Evolutionary conservation across 495 filamentous ascomycete genomes (phyloP).

Genomic region (Penicillium flavigenum): DNA sequence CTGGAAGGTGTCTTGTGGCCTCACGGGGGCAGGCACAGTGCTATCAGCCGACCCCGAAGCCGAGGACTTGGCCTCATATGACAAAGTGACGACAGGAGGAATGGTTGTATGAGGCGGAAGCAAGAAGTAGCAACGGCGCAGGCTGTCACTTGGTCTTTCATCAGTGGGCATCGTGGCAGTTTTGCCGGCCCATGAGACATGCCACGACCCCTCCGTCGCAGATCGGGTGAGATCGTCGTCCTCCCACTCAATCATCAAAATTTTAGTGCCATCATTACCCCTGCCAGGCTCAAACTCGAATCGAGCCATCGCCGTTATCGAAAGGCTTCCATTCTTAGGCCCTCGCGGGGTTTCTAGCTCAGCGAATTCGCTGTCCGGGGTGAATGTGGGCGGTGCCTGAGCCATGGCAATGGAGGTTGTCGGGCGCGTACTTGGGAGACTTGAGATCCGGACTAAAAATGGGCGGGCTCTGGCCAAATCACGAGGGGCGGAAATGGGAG

Average conservation of each 20-base stretch:
- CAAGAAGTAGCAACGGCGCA: constrained; percentile 71
- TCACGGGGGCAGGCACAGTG: no score
- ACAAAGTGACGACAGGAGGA: constrained; percentile 64
- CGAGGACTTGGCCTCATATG: no score
- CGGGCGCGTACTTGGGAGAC: no score
- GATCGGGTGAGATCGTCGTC: constrained; percentile 48
- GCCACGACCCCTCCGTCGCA: constrained; percentile 53
- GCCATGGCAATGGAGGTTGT: constrained; percentile 11
- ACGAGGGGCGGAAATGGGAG: no score
- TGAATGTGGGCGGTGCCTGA: constrained; percentile 32
- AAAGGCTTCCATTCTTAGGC: constrained; percentile 24
- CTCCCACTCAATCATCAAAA: constrained; percentile 84
- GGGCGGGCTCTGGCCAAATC: no score
- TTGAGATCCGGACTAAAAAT: no score
- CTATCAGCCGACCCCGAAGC: no score
- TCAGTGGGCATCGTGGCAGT: constrained; percentile 61
- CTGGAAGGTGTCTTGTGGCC: no score
- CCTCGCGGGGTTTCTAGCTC: constrained; percentile 35
- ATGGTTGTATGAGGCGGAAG: constrained; percentile 64
- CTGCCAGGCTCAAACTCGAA: constrained; percentile 81
- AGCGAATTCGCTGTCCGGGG: constrained; percentile 39
- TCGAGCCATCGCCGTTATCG: constrained; percentile 62
- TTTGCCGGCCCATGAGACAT: constrained; percentile 76
- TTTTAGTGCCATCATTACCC: constrained; percentile 78
- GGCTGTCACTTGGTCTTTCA: constrained; percentile 54